Conservation (phyloP, 306 rosid species). For the Cucumis cinereus region DNA sequence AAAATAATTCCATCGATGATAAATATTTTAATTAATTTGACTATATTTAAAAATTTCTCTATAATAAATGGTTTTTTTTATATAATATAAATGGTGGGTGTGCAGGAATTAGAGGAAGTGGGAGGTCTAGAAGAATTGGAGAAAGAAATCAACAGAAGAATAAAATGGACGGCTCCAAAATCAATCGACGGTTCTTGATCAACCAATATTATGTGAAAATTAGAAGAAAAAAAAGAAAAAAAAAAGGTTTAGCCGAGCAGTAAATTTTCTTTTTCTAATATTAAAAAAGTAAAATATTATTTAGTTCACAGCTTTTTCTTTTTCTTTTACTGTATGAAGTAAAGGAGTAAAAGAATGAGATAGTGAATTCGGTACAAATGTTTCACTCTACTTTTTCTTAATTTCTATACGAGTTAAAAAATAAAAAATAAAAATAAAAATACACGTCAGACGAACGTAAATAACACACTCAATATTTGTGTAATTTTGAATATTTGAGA, state of each 20-base stretch:
- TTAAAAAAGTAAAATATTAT: background rate
- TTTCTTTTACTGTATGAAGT: background rate
- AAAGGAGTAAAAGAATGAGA: background rate
- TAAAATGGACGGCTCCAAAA: conserved; percentile 8
- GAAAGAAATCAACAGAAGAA: conserved; percentile 61
- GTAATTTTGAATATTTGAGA: too few species aligned
- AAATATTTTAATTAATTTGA: too few species aligned
- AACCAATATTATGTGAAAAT: background rate
- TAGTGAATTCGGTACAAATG: background rate
- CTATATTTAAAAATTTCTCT: too few species aligned
- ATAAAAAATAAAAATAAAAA: too few species aligned
- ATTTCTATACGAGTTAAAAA: background rate
- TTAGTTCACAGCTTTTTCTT: background rate
- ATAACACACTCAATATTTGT: background rate
- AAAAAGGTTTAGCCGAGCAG: background rate
- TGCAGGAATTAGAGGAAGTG: conserved; percentile 88
- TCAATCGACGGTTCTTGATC: background rate
- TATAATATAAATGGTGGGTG: background rate
- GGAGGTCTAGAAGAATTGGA: conserved; percentile 82
- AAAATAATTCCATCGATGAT: too few species aligned
- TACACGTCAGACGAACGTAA: background rate
- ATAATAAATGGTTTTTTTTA: too few species aligned
- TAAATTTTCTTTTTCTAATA: background rate
- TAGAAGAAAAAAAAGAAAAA: background rate
- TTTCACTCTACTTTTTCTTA: background rate